Evolutionary conservation across 2,329 filamentous ascomycete species (phyloP).

Genomic region (Sclerotinia glacialis): DNA sequence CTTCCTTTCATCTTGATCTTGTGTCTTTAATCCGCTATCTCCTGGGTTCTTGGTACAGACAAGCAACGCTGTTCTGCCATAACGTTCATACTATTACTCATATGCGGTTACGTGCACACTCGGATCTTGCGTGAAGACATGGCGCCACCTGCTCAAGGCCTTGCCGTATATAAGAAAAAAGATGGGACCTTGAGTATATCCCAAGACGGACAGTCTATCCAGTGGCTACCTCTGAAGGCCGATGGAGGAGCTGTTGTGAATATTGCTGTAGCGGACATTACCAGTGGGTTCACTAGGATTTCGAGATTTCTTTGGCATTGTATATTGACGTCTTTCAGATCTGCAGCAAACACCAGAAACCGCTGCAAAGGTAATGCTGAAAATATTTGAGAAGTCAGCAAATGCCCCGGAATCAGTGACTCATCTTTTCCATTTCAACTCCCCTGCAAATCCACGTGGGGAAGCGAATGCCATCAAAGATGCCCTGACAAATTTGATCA

Average conservation of each 20-base stretch:
- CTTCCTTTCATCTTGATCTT: constrained; percentile 4
- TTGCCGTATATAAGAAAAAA: constrained; percentile 89
- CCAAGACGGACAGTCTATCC: constrained; percentile 68
- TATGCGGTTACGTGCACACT: constrained; percentile 5
- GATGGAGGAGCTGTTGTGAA: constrained; percentile 62
- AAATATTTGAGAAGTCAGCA: constrained; percentile 74
- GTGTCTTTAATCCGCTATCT: neutral
- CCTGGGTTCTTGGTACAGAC: neutral
- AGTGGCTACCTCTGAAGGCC: constrained; percentile 72
- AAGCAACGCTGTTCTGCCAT: neutral
- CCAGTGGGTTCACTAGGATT: constrained; percentile 59
- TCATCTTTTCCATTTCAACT: constrained; percentile 89
- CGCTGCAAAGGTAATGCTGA: constrained; percentile 89
- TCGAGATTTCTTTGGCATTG: constrained; percentile 19
- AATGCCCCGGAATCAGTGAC: constrained; percentile 59
- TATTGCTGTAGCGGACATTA: constrained; percentile 72
- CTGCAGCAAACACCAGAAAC: constrained; percentile 90
- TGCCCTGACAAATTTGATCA: constrained; percentile 71
- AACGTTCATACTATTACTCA: neutral
- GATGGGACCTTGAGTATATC: constrained; percentile 80
- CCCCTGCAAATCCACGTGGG: constrained; percentile 66
- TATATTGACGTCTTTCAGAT: constrained; percentile 52
- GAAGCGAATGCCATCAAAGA: constrained; percentile 87
- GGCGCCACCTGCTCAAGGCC: constrained; percentile 45
- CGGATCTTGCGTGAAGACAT: constrained; percentile 19